Evolutionary conservation across 1,139 yeast species (phyloP), one percentile per base, ranked within the genome.

Genomic region (Zygosaccharomyces pseudobailii): DNA sequence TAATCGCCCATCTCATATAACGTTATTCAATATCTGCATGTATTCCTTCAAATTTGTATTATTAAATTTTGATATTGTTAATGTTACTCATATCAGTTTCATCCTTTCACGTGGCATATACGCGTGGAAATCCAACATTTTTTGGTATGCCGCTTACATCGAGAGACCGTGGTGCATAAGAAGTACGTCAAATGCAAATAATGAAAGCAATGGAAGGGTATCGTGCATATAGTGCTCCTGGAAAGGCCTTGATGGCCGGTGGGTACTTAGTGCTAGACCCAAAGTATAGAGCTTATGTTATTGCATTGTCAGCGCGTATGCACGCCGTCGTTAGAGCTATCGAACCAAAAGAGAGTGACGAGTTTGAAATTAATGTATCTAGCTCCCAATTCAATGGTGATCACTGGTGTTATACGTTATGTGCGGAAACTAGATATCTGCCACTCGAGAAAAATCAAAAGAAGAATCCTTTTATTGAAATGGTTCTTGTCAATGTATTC

Each of bases 231-330:
- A 86, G 96, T 61, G 95, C 97, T 0, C 97, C 98, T 0, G 97
- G 97, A 0, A 92, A 92, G 66, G 97, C 97, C 1, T 72, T 92
- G 32, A 61, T 92, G 17, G 97, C 95, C 0, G 98, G 98, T 8
- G 98, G 98, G 0, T 92, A 92, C 63, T 74, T 92, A 42, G 97
- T 92, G 0, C 71, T 92, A 23, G 94, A 87, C 49, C 90, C 92
- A 0, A 65, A 65, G 36, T 89, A 86, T 67, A 71, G 74, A 42
- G 81, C 96, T 0, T 87, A 84, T 63, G 95, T 88, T 5, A 82
- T 92, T 5, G 97, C 96, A 0, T 75, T 92, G 23, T 86, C 96
- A 0, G 80, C 96, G 4, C 75, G 97, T 52, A 90, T 92, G 87
- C 94, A 89, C 64, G 88, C 95, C 2, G 75, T 82, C 4, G 76